Evolutionary conservation across 805 yeast genomes (phyloP).

Genomic region (Candida ipomoeae): DNA sequence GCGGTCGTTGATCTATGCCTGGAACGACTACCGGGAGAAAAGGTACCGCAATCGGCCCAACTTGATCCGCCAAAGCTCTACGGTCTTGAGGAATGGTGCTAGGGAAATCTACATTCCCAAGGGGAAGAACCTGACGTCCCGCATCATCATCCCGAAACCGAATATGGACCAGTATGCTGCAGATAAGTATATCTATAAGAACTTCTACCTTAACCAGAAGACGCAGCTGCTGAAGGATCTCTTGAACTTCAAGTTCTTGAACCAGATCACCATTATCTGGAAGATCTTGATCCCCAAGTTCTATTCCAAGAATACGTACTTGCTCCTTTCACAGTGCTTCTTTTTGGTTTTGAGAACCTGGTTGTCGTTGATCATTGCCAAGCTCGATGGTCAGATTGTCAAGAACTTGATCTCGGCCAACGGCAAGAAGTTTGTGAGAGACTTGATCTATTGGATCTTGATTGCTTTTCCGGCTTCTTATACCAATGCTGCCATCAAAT

Average conservation of each 20-base stretch:
- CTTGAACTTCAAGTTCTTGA: conserved; percentile 60
- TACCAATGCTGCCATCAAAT: conserved; percentile 86
- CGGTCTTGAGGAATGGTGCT: conserved; percentile 41
- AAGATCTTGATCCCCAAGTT: conserved; percentile 75
- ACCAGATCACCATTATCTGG: conserved; percentile 74
- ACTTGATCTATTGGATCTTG: conserved; percentile 79
- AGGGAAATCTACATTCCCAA: conserved; percentile 47
- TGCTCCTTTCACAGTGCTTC: conserved; percentile 65
- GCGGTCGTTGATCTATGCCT: conserved; percentile 26
- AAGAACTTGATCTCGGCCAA: conserved; percentile 81
- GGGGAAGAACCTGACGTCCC: conserved; percentile 33
- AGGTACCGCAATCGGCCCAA: conserved; percentile 28
- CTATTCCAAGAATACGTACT: conserved; percentile 59
- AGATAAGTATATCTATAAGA: conserved; percentile 50
- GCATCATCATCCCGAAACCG: conserved; percentile 46
- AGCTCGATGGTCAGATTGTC: conserved; percentile 88
- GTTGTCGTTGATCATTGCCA: conserved; percentile 80
- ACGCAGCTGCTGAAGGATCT: conserved; percentile 27
- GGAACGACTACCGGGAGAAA: conserved; percentile 27
- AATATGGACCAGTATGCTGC: conserved; percentile 51
- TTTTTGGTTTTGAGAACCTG: conserved; percentile 81
- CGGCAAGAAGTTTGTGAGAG: conserved; percentile 68
- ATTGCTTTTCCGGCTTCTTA: conserved; percentile 92
- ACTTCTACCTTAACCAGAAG: conserved; percentile 35
- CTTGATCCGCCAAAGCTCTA: conserved; percentile 39